phyloP scores from a whole-genome alignment of 1,139 yeast species.

The Arxiozyma telluris region DNA sequence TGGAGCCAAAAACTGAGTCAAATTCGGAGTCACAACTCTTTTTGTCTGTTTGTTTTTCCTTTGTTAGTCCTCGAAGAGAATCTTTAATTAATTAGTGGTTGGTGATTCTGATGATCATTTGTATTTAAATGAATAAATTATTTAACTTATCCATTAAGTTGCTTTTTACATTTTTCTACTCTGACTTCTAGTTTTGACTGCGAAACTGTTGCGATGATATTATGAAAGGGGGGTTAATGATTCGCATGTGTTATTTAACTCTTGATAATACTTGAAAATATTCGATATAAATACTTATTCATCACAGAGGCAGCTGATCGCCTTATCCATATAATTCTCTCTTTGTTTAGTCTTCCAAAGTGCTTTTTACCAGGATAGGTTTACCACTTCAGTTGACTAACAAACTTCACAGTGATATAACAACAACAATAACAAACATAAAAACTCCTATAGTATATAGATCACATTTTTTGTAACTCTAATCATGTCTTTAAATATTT shows the following conservation, averaged over 20 bases:
- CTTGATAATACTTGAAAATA: no score
- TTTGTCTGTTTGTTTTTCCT: not conserved
- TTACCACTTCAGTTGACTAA: no score
- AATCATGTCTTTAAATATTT: slow-evolving; percentile 46
- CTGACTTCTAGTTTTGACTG: not conserved
- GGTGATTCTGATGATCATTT: not conserved
- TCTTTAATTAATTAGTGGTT: not conserved
- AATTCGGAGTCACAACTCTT: not conserved
- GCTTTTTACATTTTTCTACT: not conserved
- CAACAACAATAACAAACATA: not conserved
- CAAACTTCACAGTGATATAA: not conserved
- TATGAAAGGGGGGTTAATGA: no score
- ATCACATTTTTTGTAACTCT: not conserved
- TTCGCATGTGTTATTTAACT: no score
- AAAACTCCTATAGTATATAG: not conserved
- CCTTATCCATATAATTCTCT: not conserved
- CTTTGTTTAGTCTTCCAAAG: not conserved
- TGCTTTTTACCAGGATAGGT: no score
- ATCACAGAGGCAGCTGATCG: not conserved
- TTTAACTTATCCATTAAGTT: no score
- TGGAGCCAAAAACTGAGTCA: not conserved
- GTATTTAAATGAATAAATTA: no score
- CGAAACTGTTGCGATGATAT: no score
- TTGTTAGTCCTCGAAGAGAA: not conserved
- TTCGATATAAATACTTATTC: no score